Evolutionary conservation across 2,329 filamentous ascomycete species (phyloP), one percentile per base, ranked within the genome.

Genomic region (Ploettnerulaceae sp.): DNA sequence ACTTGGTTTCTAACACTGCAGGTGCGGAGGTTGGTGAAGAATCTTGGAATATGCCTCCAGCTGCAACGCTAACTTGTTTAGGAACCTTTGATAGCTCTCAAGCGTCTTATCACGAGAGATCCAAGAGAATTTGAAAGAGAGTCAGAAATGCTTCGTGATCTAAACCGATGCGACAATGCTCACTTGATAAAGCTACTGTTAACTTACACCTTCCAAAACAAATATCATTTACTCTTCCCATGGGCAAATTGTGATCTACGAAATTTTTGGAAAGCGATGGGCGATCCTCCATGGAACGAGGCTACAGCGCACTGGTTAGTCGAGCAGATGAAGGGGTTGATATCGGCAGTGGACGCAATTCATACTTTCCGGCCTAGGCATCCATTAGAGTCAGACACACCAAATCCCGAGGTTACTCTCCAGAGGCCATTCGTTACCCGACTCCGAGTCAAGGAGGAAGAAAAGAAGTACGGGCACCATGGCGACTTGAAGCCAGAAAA

Each of bases 381-480:
- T 26, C 18, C 11, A 4, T 15, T 34, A n/a, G n/a, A n/a, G 31
- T n/a, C n/a, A n/a, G 31, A 11, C 14, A 39, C 22, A 26, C 6
- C 7, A 20, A 9, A 2, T 5, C 12, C 36, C 7, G 22, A 46
- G 25, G 41, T 48, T 18, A 44, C 59, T 44, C 28, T 55, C 2
- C n/a, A n/a, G n/a, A n/a, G n/a, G n/a, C n/a, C n/a, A n/a, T n/a
- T n/a, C n/a, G n/a, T n/a, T n/a, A n/a, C n/a, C n/a, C n/a, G n/a
- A n/a, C n/a, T n/a, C n/a, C n/a, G n/a, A n/a, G n/a, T n/a, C n/a
- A n/a, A n/a, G n/a, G n/a, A n/a, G n/a, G n/a, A n/a, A n/a, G n/a
- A n/a, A n/a, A n/a, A n/a, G n/a, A n/a, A n/a, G n/a, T 68, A 54
- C 39, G 67, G 66, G 3, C 46, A 53, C 1, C 57, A 59, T 26